Evolutionary conservation across 768 basidiomycete species (phyloP).

Genomic region (Pulveroboletus sp.): DNA sequence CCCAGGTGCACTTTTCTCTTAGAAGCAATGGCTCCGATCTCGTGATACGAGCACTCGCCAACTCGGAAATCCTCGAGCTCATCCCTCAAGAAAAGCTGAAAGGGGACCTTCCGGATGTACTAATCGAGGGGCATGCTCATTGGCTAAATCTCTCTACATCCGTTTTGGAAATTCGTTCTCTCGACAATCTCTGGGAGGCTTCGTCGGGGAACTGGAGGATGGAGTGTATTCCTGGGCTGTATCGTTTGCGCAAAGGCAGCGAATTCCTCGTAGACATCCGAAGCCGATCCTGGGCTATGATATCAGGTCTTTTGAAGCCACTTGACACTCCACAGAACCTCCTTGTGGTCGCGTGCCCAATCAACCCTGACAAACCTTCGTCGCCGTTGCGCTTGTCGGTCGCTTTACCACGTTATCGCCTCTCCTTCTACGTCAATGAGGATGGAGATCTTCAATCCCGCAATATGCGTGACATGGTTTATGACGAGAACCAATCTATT

Average conservation of each 20-base stretch:
- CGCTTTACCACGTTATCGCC: conserved; percentile 36
- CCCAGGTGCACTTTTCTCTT: conserved; percentile 25
- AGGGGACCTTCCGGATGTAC: conserved; percentile 22
- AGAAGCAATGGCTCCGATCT: conserved; percentile 6
- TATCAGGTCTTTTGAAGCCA: conserved; percentile 20
- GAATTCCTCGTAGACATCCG: conserved; percentile 23
- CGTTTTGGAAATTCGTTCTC: conserved; percentile 27
- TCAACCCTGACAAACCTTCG: neutral
- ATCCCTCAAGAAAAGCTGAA: conserved; percentile 20
- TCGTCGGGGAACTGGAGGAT: conserved; percentile 28
- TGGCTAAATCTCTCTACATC: conserved; percentile 29
- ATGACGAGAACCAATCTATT: conserved; percentile 38
- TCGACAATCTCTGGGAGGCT: conserved; percentile 20
- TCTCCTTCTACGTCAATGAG: conserved; percentile 37
- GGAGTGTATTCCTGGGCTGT: conserved; percentile 4
- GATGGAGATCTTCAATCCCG: conserved; percentile 34
- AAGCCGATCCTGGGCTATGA: conserved; percentile 27
- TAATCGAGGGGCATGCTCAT: conserved; percentile 24
- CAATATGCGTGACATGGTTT: conserved; percentile 38
- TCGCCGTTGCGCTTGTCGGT: conserved; percentile 21
- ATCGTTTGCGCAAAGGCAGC: conserved; percentile 4
- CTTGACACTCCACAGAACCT: conserved; percentile 24
- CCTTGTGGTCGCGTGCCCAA: conserved; percentile 11
- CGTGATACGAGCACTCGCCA: conserved; percentile 13
- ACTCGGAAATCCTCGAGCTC: conserved; percentile 16